Evolutionary conservation across 192 early-diverging fungal genomes (phyloP).

Genomic region (Gryganskiella cystojenkinii): DNA sequence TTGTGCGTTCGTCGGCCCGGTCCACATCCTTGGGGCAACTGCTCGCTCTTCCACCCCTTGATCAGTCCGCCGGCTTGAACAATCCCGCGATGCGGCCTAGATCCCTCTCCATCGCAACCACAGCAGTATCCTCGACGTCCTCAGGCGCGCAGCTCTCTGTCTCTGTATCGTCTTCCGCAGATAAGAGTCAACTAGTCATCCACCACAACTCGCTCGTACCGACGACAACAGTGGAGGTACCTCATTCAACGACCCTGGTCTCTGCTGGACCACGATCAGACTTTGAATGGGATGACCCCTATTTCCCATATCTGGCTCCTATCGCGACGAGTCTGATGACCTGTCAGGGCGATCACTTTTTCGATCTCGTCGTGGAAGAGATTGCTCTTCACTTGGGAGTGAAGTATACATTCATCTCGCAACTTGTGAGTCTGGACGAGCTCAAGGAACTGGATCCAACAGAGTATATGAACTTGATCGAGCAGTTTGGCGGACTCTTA

Average conservation of each 20-base stretch:
- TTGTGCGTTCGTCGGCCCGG: conserved; percentile 8
- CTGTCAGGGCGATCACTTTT: conserved; percentile 42
- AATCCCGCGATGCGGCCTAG: conserved; percentile 4
- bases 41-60: not conserved
- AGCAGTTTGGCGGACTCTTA: conserved; percentile 39
- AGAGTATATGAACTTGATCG: conserved; percentile 44
- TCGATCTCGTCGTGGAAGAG: conserved; percentile 40
- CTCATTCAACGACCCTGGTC: conserved; percentile 5
- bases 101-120: conserved; percentile 22
- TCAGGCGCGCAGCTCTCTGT: conserved; percentile 37
- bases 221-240: not conserved
- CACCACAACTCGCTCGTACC: conserved; percentile 28
- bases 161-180: conserved; percentile 34
- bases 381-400: conserved; percentile 31
- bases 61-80: not conserved
- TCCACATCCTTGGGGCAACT: conserved; percentile 37
- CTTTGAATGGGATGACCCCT: conserved; percentile 35
- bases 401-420: conserved; percentile 49
- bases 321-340: conserved; percentile 41
- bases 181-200: conserved; percentile 35
- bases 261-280: conserved; percentile 10
- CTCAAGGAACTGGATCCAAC: conserved; percentile 51
- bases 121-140: conserved; percentile 33
- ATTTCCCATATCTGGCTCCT: conserved; percentile 33
- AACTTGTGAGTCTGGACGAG: conserved; percentile 44